Evolutionary conservation across 805 yeast species (phyloP).

Genomic region (Saturnispora diversa): DNA sequence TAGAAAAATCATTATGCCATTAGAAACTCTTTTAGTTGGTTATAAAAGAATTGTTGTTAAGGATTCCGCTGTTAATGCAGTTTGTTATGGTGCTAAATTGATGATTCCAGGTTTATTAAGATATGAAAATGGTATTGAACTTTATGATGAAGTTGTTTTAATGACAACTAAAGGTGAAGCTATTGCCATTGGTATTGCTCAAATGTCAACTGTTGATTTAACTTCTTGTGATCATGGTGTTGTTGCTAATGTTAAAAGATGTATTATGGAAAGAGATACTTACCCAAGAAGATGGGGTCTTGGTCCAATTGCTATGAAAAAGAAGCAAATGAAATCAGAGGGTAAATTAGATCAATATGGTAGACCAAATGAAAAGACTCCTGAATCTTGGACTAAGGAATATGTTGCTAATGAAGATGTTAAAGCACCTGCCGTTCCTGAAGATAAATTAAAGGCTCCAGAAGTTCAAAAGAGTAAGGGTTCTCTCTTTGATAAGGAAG

Average conservation of each 20-base stretch:
- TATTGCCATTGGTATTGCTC: constrained; percentile 95
- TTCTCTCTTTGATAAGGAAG: constrained; percentile 31
- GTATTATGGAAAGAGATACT: constrained; percentile 98
- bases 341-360: constrained; percentile 97
- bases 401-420: constrained; percentile 67
- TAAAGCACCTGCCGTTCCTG: constrained; percentile 54
- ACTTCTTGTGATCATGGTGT: constrained; percentile 97
- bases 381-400: constrained; percentile 80
- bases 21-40: constrained; percentile 87
- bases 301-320: constrained; percentile 97
- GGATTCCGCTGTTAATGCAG: constrained; percentile 94
- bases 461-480: constrained; percentile 39
- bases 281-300: constrained; percentile 99
- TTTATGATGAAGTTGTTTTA: constrained; percentile 94
- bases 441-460: constrained; percentile 37
- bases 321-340: constrained; percentile 94
- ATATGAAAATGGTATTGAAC: constrained; percentile 95
- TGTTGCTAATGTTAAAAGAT: constrained; percentile 97
- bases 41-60: constrained; percentile 91
- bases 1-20: constrained; percentile 88
- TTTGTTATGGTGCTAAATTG: constrained; percentile 97
- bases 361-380: constrained; percentile 87
- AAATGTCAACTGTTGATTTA: constrained; percentile 96
- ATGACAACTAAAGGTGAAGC: constrained; percentile 99
- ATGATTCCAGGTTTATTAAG: constrained; percentile 98